These are phyloP conservation scores for Nigrograna mackinnonii DNA, from an alignment of 2,329 filamentous ascomycete genomes.

Conservation along the genomic window DNA sequence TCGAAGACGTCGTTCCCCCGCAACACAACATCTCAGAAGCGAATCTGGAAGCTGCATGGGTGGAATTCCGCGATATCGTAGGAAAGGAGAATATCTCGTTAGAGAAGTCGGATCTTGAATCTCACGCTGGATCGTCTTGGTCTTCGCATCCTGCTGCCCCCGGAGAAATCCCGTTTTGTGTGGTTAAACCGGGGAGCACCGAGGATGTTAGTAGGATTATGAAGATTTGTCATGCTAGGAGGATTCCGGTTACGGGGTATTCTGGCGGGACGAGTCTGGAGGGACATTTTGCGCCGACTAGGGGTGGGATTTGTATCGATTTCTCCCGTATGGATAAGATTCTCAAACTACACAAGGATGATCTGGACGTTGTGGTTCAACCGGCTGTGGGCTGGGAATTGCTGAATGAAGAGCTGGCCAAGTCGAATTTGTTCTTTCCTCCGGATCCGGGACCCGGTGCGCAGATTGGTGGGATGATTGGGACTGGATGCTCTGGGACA, in stretches of 20 bases:
- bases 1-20: conserved; percentile 51
- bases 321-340: conserved; percentile 86
- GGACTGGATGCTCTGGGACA: conserved; percentile 77
- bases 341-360: conserved; percentile 71
- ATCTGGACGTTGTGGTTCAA: conserved; percentile 62
- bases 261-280: conserved; percentile 88
- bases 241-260: conserved; percentile 85
- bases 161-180: conserved; percentile 56
- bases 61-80: conserved; percentile 63
- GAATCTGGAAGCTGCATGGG: conserved; percentile 67
- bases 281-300: conserved; percentile 83
- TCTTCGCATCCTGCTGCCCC: conserved; percentile 55
- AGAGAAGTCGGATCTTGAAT: conserved; percentile 54
- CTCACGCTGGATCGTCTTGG: conserved; percentile 66
- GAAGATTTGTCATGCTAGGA: conserved; percentile 80
- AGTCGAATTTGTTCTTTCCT: conserved; percentile 82
- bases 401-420: conserved; percentile 76
- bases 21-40: conserved; percentile 59
- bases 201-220: conserved; percentile 85
- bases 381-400: conserved; percentile 82
- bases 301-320: conserved; percentile 83
- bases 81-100: conserved; percentile 68
- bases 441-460: conserved; percentile 89
- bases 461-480: conserved; percentile 89
- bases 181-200: conserved; percentile 77